Base-by-base conservation (phyloP, 768 basidiomycete genomes). In the Agaricus blazei region DNA sequence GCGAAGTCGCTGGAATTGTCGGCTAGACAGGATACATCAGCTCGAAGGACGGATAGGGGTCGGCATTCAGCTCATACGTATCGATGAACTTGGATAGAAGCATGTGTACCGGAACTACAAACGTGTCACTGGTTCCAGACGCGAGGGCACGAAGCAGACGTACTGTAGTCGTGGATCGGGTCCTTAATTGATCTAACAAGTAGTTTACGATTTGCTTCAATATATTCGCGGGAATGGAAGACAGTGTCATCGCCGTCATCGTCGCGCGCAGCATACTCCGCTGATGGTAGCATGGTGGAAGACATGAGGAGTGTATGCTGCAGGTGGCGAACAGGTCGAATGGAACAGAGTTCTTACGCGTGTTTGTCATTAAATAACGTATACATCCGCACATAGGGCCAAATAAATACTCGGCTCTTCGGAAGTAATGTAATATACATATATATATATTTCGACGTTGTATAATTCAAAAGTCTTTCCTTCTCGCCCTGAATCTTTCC, bases 1-100 rank as follows among this genome's bases (percentile, higher is more conserved):
- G 31, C 90, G 77, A 44, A 93, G 73, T 2, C 91, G 78, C 62
- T 93, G 91, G 62, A 93, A 92, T 47, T 89, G 84, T 54, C 73
- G 76, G 7, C 87, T 90, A 62, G 47, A 55, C 27, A 41, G n/a
- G 31, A 51, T 43, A 48, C 31, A 55, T 40, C 37, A 31, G 46
- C 45, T 37, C 8, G 8, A 47, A 41, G 9, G 34, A 40, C 44
- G 38, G 7, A 27, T 12, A 15, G 1, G 15, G 41, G 40, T 7
- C 37, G 42, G 19, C 24, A 37, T 9, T 52, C 58, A 31, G 40
- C 9, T 68, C 81, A 38, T 70, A 89, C 88, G 87, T 88, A 62
- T 90, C 87, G 48, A 90, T 85, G 44, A 89, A 76, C 9, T 59
- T 62, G 11, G 68, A 67, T 9, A 78, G 62, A 12, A 68, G 62